Evolutionary conservation across 495 filamentous ascomycete species (phyloP).

Genomic region (Penicillium paradoxum): DNA sequence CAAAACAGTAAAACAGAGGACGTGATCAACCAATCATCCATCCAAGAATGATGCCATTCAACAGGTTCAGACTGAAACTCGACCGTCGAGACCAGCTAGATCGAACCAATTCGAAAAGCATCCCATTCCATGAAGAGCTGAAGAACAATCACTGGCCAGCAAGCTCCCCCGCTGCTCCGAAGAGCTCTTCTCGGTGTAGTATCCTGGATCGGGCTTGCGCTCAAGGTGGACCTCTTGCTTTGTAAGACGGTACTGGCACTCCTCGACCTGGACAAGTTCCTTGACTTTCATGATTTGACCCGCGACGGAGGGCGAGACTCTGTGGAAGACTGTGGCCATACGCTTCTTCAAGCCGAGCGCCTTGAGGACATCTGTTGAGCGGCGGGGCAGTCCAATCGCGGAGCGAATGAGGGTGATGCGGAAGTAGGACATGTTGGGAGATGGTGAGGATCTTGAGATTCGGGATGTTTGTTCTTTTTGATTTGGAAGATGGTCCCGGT

Average conservation of each 20-base stretch:
- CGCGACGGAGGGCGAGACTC: slow-evolving; percentile 74
- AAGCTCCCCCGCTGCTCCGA: slow-evolving; percentile 28
- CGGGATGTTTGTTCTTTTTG: slow-evolving; percentile 1
- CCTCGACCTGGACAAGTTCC: slow-evolving; percentile 82
- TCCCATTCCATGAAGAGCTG: not conserved
- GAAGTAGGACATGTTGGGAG: slow-evolving; percentile 78
- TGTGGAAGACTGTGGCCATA: slow-evolving; percentile 86
- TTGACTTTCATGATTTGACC: slow-evolving; percentile 98
- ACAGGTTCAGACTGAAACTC: not conserved
- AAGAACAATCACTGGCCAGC: slow-evolving; percentile 10
- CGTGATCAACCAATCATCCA: not conserved
- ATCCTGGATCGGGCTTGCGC: slow-evolving; percentile 78
- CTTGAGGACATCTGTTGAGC: slow-evolving; percentile 75
- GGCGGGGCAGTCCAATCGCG: slow-evolving; percentile 83
- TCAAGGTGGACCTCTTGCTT: slow-evolving; percentile 67
- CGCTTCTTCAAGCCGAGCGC: slow-evolving; percentile 87
- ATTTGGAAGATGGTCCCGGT: not conserved
- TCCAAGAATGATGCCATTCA: not conserved
- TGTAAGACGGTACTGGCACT: slow-evolving; percentile 68
- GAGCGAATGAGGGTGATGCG: slow-evolving; percentile 91
- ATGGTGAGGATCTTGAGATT: not conserved
- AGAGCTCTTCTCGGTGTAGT: slow-evolving; percentile 68
- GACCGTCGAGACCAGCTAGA: not conserved
- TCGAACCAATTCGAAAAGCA: not conserved
- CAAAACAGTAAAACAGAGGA: slow-evolving; percentile 14